Conservation (phyloP, 352 stramenopile genomes). For the Sclerospora graminicola region DNA sequence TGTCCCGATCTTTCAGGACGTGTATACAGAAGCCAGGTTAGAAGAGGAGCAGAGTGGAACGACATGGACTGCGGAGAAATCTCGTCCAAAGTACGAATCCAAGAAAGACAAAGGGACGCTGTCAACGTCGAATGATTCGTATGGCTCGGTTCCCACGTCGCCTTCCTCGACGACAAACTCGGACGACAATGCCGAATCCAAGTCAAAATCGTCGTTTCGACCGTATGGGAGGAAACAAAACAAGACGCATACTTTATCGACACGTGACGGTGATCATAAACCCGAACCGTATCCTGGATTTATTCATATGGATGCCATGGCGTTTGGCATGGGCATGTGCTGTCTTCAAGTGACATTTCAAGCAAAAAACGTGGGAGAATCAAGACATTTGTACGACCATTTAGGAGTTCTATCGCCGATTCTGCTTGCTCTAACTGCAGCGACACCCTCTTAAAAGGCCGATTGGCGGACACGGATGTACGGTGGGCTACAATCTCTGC, state of each 20-base stretch:
- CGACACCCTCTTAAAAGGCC: conserved; percentile 96
- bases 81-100: conserved; percentile 63
- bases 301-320: conserved; percentile 99
- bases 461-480: conserved; percentile 87
- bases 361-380: conserved; percentile 97
- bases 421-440: conserved; percentile 96
- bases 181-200: conserved; percentile 34
- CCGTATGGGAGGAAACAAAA: conserved; percentile 10
- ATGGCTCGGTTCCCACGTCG: conserved; percentile 16
- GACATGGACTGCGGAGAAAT: conserved; percentile 69
- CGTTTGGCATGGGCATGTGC: conserved; percentile 99
- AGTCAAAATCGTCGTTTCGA: conserved; percentile 34
- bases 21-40: conserved; percentile 66
- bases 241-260: conserved; percentile 31
- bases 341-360: conserved; percentile 99
- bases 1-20: conserved; percentile 77
- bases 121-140: conserved; percentile 10
- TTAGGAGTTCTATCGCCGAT: conserved; percentile 97
- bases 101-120: conserved; percentile 29
- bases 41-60: conserved; percentile 46
- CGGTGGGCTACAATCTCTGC: conserved; percentile 96
- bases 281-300: conserved; percentile 75
- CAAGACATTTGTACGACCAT: conserved; percentile 98
- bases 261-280: conserved; percentile 46
- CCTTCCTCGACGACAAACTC: conserved; percentile 46